phyloP scores from a whole-genome alignment of 208 protist species.

The Acanthamoeba divionensis region DNA sequence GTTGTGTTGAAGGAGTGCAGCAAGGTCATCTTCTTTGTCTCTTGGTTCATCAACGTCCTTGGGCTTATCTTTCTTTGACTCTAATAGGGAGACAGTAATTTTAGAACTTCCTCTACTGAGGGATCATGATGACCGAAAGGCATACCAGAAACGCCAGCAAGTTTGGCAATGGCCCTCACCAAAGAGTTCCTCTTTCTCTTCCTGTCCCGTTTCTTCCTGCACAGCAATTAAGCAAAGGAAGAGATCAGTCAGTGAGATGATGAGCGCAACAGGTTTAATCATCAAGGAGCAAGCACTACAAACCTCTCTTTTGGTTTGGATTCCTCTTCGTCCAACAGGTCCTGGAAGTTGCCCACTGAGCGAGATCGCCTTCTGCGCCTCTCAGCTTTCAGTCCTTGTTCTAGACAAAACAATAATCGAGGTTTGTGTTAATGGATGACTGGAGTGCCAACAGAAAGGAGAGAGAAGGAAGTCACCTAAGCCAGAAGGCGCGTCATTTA shows the following conservation, averaged over 20 bases:
- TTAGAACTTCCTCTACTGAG: not conserved
- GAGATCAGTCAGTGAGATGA: too few relatives aligned
- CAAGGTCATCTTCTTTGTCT: not conserved
- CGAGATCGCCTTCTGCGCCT: not conserved
- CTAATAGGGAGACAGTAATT: not conserved
- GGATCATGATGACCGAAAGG: not conserved
- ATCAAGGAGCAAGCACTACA: too few relatives aligned
- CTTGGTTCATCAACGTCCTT: too few relatives aligned
- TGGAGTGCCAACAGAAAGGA: too few relatives aligned
- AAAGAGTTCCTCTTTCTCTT: not conserved
- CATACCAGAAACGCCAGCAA: not conserved
- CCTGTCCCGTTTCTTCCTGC: not conserved
- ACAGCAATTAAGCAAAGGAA: not conserved
- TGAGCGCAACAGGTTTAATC: too few relatives aligned
- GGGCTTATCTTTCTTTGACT: not conserved
- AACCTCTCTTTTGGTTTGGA: too few relatives aligned
- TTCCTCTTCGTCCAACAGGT: not conserved
- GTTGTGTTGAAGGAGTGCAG: not conserved
- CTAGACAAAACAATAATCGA: not conserved
- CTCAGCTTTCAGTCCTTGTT: not conserved
- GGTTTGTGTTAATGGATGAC: not conserved
- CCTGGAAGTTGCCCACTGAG: not conserved
- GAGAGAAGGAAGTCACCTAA: not conserved
- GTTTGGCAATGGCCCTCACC: not conserved
- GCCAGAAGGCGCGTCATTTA: not conserved